Evolutionary conservation across 2,329 filamentous ascomycete genomes (phyloP), one percentile per base, ranked within the genome.

Genomic region (Exophiala sideris): DNA sequence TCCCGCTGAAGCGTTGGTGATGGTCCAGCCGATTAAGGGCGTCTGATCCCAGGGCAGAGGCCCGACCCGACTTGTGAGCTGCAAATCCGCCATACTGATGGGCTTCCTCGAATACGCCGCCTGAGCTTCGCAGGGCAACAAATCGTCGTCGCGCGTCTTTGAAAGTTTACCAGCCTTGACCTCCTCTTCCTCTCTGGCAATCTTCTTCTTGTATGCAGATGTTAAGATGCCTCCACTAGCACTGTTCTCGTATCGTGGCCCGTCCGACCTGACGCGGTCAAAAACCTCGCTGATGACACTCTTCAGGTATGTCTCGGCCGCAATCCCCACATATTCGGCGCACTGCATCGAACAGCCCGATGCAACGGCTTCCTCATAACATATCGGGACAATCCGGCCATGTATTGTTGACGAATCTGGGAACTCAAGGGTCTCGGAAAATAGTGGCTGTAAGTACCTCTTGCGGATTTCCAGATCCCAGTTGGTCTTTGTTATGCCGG

Each of bases 71-170:
- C 95, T 70, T 0, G 89, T 84, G 2, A 96, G 75, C 35, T 87
- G 81, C 45, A 96, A 71, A 68, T 96, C 92, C 14, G 85, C 83
- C 73, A 92, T 86, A 11, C 85, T 85, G 1, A 96, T 72, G 1
- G 88, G 83, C 5, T 84, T 81, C 36, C 90, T 79, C 63, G 87
- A 83, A 51, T 82, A 82, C 12, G 87, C 85, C 49, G 87, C 86
- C 67, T 88, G 90, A 2, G 88, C 83, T 70, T 96, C 91, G 34
- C 91, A 44, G 0, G 91, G 92, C 5, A 96, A 73, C 24, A 95
- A 72, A 1, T 91, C 91, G 45, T 82, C 86, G 16, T 73, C 70
- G 56, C 87, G 86, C 54, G 91, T 88, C 61, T 89, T 80, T 14
- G 81, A 76, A 1, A 95, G 69, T 63, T 91, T 88, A 3, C 91